Conservation (phyloP, 257 asterid species). For the Linaria vulgaris region DNA sequence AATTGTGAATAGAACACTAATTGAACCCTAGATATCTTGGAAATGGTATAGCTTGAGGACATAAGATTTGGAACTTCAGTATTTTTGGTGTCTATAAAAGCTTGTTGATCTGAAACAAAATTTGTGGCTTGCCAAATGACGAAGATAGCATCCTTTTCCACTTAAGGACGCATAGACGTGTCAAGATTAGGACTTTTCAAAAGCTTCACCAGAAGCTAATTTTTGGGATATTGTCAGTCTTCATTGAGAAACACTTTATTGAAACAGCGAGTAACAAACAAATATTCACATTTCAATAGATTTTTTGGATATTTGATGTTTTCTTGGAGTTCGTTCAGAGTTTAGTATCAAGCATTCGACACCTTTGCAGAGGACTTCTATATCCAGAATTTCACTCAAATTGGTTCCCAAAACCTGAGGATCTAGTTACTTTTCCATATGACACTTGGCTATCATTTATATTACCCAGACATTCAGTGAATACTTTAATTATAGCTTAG, state of each 20-base stretch:
- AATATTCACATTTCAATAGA: constrained; percentile 6
- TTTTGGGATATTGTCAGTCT: constrained; percentile 7
- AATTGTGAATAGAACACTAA: constrained; percentile 5
- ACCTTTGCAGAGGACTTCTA: not conserved
- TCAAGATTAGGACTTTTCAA: constrained; percentile 7
- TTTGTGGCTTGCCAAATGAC: constrained; percentile 20
- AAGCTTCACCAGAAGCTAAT: constrained; percentile 11
- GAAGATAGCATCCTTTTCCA: not conserved
- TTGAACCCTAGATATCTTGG: constrained; percentile 1
- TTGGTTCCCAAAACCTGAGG: not conserved
- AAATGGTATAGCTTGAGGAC: constrained; percentile 3
- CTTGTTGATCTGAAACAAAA: not conserved
- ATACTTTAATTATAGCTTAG: not conserved
- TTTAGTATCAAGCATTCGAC: not conserved
- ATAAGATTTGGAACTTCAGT: not conserved
- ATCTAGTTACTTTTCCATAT: not conserved
- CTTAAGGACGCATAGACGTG: not conserved
- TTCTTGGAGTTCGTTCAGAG: constrained; percentile 7
- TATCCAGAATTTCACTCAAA: not conserved
- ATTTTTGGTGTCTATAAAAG: not conserved
- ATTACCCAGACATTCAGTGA: not conserved
- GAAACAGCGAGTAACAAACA: not conserved
- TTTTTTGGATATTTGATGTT: constrained; percentile 7
- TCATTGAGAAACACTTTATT: constrained; percentile 9
- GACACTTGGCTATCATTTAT: not conserved